A percentile compares a stretch with the other conserved stretches of the same genome.
phyloP scores from a whole-genome alignment of 306 rosid genomes.

The Cercis canadensis region DNA sequence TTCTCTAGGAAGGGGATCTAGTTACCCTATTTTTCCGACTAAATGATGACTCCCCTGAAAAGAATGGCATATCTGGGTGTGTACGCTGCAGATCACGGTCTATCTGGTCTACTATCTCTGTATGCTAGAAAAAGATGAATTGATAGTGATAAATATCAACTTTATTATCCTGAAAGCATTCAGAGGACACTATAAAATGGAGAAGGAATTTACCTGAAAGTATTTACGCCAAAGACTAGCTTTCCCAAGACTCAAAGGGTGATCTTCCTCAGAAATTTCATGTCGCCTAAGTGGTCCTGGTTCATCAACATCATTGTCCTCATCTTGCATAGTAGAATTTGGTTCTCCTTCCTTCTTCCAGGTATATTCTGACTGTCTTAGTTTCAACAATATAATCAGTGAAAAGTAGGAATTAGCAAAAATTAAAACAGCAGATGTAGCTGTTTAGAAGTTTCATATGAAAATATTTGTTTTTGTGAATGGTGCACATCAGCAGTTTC shows the following conservation, averaged over 20 bases:
- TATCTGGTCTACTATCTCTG: constrained; percentile 78
- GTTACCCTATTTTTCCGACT: constrained; percentile 69
- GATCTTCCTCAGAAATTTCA: constrained; percentile 77
- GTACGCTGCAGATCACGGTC: constrained; percentile 82
- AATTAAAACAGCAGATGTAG: constrained; percentile 2
- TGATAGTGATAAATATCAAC: constrained; percentile 25
- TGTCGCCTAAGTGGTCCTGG: constrained; percentile 63
- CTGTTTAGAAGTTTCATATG: constrained; percentile 1
- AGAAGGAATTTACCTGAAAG: constrained; percentile 63
- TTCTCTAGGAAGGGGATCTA: not conserved
- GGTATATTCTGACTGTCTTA: constrained; percentile 68
- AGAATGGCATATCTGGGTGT: constrained; percentile 82
- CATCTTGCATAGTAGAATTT: constrained; percentile 42
- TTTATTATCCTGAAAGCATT: constrained; percentile 13
- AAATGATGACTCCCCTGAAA: constrained; percentile 67
- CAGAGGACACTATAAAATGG: constrained; percentile 23
- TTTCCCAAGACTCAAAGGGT: constrained; percentile 77
- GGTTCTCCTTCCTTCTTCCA: constrained; percentile 47
- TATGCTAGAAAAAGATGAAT: constrained; percentile 50
- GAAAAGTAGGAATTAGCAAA: constrained; percentile 34
- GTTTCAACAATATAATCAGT: constrained; percentile 58
- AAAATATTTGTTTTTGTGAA: constrained; percentile 27
- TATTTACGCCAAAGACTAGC: constrained; percentile 71
- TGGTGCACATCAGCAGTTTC: constrained; percentile 38
- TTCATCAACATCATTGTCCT: constrained; percentile 57